Conservation (phyloP, 257 asterid species). For the Verbascum thapsus region DNA sequence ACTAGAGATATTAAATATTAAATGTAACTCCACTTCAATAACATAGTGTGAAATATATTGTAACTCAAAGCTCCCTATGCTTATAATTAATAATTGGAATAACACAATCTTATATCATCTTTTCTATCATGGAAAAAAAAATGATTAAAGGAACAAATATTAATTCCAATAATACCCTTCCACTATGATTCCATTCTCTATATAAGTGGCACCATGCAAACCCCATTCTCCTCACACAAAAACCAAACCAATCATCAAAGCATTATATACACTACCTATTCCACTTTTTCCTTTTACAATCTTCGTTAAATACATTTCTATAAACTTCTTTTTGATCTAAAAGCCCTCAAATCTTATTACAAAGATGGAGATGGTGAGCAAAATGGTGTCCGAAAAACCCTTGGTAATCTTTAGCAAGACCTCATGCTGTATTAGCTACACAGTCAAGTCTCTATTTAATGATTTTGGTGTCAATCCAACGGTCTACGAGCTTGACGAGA, state of each 20-base stretch:
- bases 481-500: slow-evolving; percentile 44
- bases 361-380: slow-evolving; percentile 35
- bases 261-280: neutral
- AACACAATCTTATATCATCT: too few species aligned
- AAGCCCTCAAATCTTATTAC: neutral
- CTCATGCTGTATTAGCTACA: slow-evolving; percentile 45
- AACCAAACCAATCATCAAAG: neutral
- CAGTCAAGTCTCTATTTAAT: slow-evolving; percentile 37
- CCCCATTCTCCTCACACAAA: slow-evolving; percentile 32
- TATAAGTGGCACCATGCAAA: slow-evolving; percentile 29
- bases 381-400: slow-evolving; percentile 39
- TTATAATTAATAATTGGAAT: too few species aligned
- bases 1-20: too few species aligned
- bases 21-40: too few species aligned
- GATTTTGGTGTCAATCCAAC: slow-evolving; percentile 42
- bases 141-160: too few species aligned
- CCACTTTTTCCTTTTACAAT: neutral
- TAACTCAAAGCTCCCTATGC: too few species aligned
- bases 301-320: neutral
- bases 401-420: slow-evolving; percentile 52
- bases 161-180: too few species aligned
- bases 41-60: too few species aligned
- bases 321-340: neutral
- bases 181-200: slow-evolving; percentile 7
- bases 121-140: too few species aligned